Evolutionary conservation across 768 basidiomycete genomes (phyloP).

Genomic region (Hebeloma cylindrosporum): DNA sequence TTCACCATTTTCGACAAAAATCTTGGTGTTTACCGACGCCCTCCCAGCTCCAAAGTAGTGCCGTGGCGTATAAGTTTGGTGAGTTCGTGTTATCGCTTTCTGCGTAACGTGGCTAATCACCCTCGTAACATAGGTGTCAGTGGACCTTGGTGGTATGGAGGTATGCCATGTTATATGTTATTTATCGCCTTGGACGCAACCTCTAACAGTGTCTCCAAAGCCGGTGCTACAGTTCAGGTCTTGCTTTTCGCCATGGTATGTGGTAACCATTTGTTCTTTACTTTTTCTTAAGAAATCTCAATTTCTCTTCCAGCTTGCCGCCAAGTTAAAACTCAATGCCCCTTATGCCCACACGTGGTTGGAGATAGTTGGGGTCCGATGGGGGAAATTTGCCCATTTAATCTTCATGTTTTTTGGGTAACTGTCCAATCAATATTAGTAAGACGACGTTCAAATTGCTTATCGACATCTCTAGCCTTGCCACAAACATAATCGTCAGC

Average conservation of each 20-base stretch:
- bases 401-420: constrained; percentile 89
- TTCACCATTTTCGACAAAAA: background rate
- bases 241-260: constrained; percentile 82
- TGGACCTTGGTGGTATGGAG: constrained; percentile 89
- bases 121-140: constrained; percentile 48
- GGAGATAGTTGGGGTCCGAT: constrained; percentile 79
- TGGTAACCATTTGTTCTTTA: background rate
- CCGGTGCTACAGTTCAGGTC: constrained; percentile 87
- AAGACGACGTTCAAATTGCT: background rate
- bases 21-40: background rate
- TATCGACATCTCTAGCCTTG: constrained; percentile 52
- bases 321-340: constrained; percentile 90
- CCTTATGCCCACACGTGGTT: constrained; percentile 88
- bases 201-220: constrained; percentile 19
- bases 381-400: constrained; percentile 78
- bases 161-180: constrained; percentile 14
- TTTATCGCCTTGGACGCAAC: background rate
- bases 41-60: constrained; percentile 72
- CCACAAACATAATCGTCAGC: constrained; percentile 91
- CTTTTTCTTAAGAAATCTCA: background rate
- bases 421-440: constrained; percentile 9
- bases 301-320: constrained; percentile 59
- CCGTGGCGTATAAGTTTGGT: constrained; percentile 83
- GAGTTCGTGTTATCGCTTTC: constrained; percentile 1
- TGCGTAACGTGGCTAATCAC: background rate